Evolutionary conservation across 352 stramenopile genomes (phyloP).

Genomic region (Globisporangium acanthophoron): DNA sequence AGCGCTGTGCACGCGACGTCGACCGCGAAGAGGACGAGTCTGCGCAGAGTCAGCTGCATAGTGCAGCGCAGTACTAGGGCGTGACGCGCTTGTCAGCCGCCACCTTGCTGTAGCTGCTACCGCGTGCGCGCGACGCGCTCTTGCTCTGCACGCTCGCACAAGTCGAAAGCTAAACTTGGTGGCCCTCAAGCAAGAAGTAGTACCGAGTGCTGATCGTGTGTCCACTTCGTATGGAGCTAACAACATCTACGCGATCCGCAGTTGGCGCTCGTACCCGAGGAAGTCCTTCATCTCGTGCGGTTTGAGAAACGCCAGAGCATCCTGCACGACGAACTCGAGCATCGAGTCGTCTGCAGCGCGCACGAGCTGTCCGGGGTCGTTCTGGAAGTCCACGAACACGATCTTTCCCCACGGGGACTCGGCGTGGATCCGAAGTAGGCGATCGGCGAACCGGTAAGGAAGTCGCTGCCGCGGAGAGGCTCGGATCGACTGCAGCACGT

Average conservation of each 20-base stretch:
- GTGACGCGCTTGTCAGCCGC: too few species aligned
- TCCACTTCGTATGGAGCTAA: too few species aligned
- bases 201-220: too few species aligned
- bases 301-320: slow-evolving; percentile 10
- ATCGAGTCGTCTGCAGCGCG: slow-evolving; percentile 4
- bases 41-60: too few species aligned
- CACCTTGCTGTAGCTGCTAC: too few species aligned
- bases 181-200: too few species aligned
- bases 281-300: slow-evolving; percentile 7
- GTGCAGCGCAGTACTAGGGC: too few species aligned
- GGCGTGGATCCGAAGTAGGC: slow-evolving; percentile 17
- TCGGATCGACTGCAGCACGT: not conserved
- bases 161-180: too few species aligned
- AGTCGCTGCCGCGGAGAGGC: not conserved
- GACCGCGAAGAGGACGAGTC: too few species aligned
- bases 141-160: too few species aligned
- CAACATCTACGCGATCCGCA: slow-evolving; percentile 6
- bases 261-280: slow-evolving; percentile 5
- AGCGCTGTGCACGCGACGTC: too few species aligned
- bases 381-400: slow-evolving; percentile 17
- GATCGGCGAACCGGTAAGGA: slow-evolving; percentile 7
- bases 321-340: slow-evolving; percentile 13
- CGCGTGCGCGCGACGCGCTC: too few species aligned
- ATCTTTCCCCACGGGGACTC: slow-evolving; percentile 21
- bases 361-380: slow-evolving; percentile 7